Base-by-base conservation (phyloP, 1,284 basidiomycete genomes). In the Ustilago cynodontis region DNA sequence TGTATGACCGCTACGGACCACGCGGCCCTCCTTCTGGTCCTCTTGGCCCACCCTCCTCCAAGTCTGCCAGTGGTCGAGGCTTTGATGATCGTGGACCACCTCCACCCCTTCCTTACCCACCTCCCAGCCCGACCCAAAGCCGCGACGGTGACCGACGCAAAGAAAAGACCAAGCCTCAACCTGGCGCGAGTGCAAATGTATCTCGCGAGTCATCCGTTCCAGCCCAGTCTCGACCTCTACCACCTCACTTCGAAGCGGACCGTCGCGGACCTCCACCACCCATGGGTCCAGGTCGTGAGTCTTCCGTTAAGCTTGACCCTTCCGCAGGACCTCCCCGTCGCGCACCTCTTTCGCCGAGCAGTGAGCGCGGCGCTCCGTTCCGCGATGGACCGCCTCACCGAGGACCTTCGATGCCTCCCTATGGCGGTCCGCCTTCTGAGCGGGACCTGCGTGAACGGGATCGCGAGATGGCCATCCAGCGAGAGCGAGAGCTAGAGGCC, bases 71-170 rank as follows among this genome's bases (percentile, higher is more conserved):
- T 26, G 65, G 55, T 1, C 53, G 68, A 53, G 51, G 43, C 6
- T 77, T 68, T 33, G 74, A 77, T 29, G 74, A 69, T 2, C 74
- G 74, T 2, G 74, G 69, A 2, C 74, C 69, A 2, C 69, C 74
- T 26, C 73, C 68, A 11, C 71, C 71, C 2, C 62, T 71, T 3
- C 65, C 69, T 20, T 77, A 77, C n/a, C 74, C 69, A 22, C 74
- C 74, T 24, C 20, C 65, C 5, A 77, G 74, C 59, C 74, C 74
- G 1, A 71, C 65, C 1, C 74, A 77, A 50, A 69, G 65, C 37
- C 69, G 74, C 22, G 69, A 69, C 18, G 61, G 58, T 9, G 74
- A 77, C 31, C 69, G 74, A 49, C 74, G 74, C 29, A 77, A 72
- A 59, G 62, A 76, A 20, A 65, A 65, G 35, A 7, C 54, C n/a